Evolutionary conservation across 108 stramenopile genomes (phyloP).

Genomic region (Nitzschia sp.): DNA sequence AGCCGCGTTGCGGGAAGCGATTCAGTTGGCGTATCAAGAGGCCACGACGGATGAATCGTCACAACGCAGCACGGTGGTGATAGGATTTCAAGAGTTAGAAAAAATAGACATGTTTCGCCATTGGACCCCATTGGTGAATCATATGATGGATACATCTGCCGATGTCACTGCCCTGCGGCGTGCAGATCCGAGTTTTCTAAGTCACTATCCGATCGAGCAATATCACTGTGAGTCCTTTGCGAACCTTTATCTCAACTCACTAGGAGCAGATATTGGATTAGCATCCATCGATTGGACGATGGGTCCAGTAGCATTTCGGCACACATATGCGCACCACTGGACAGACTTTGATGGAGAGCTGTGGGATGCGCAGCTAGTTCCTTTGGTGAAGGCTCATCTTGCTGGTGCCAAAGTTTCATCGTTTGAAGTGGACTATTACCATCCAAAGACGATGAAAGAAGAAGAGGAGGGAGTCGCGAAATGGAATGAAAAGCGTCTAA

Average conservation of each 20-base stretch:
- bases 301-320: conserved; percentile 55
- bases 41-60: neutral
- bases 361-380: conserved; percentile 68
- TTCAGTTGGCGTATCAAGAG: conserved; percentile 16
- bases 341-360: conserved; percentile 41
- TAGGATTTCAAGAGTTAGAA: conserved; percentile 63
- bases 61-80: conserved; percentile 12
- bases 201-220: conserved; percentile 69
- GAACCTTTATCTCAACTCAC: conserved; percentile 50
- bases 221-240: conserved; percentile 64
- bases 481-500: conserved; percentile 49
- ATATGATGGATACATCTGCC: conserved; percentile 16
- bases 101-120: conserved; percentile 52
- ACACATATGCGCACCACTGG: conserved; percentile 38
- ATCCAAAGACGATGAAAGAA: conserved; percentile 49
- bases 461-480: conserved; percentile 48
- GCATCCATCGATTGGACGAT: conserved; percentile 58
- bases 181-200: conserved; percentile 32
- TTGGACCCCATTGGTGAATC: conserved; percentile 23
- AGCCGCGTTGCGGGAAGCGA: conserved; percentile 53
- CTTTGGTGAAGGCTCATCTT: conserved; percentile 39
- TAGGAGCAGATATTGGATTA: conserved; percentile 27
- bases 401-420: conserved; percentile 28
- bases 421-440: conserved; percentile 39
- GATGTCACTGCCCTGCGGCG: conserved; percentile 51